These are phyloP conservation scores for Helotiales sp. DNA, from an alignment of 2,329 filamentous ascomycete species.

Conservation along the genomic window DNA sequence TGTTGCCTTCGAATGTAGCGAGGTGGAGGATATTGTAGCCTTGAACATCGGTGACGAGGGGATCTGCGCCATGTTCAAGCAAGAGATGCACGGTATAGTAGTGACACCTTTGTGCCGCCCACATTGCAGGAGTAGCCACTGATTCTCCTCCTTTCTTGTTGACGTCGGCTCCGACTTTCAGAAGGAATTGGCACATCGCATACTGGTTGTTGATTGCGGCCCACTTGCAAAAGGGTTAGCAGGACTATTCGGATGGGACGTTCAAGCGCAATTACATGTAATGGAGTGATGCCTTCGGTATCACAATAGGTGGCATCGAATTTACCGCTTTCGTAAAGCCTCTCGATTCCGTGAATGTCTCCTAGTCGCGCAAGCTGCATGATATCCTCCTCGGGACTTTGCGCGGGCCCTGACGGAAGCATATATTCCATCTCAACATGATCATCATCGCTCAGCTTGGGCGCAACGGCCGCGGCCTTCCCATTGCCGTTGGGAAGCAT, in stretches of 20 bases:
- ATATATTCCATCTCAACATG: slow-evolving; percentile 45
- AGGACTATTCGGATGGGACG: neutral
- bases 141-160: slow-evolving; percentile 97
- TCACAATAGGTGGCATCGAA: slow-evolving; percentile 84
- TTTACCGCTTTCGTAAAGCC: slow-evolving; percentile 82
- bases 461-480: slow-evolving; percentile 58
- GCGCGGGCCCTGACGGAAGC: slow-evolving; percentile 31
- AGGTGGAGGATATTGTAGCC: slow-evolving; percentile 98
- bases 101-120: slow-evolving; percentile 95
- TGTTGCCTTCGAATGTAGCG: slow-evolving; percentile 95
- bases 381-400: slow-evolving; percentile 71
- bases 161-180: slow-evolving; percentile 78
- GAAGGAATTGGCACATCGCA: slow-evolving; percentile 93
- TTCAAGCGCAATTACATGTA: slow-evolving; percentile 72
- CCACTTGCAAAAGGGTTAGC: slow-evolving; percentile 66
- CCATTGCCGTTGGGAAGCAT: slow-evolving; percentile 58
- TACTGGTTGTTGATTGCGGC: slow-evolving; percentile 99
- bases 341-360: slow-evolving; percentile 85
- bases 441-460: slow-evolving; percentile 55
- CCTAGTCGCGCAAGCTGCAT: slow-evolving; percentile 94
- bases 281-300: slow-evolving; percentile 90
- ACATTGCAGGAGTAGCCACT: slow-evolving; percentile 90
- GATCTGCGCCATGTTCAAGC: slow-evolving; percentile 89
- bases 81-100: slow-evolving; percentile 96
- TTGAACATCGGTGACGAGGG: slow-evolving; percentile 88